phyloP scores from a whole-genome alignment of 768 basidiomycete species.

The Rhizopogon salebrosus region DNA sequence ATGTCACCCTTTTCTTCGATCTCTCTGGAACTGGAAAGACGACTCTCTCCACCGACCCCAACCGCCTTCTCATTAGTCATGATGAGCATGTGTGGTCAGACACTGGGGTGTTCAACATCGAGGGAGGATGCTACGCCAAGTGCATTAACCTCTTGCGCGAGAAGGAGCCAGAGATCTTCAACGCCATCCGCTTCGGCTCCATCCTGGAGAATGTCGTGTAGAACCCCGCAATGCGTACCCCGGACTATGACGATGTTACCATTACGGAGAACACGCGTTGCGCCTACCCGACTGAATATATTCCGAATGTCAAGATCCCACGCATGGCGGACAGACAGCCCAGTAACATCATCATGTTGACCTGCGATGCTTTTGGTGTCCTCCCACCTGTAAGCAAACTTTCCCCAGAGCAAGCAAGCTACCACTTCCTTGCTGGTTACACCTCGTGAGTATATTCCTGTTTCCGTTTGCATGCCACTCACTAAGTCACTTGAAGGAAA shows the following conservation, averaged over 20 bases:
- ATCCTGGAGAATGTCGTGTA: constrained; percentile 99
- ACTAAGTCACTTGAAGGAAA: constrained; percentile 50
- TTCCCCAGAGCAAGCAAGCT: constrained; percentile 91
- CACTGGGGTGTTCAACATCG: constrained; percentile 98
- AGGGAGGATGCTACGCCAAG: constrained; percentile 99
- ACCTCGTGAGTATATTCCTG: constrained; percentile 58
- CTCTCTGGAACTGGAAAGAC: constrained; percentile 98
- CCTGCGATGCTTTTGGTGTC: constrained; percentile 97
- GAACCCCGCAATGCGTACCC: constrained; percentile 71
- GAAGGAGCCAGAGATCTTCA: constrained; percentile 98
- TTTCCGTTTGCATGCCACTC: constrained; percentile 4
- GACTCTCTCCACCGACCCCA: constrained; percentile 93
- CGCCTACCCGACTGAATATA: constrained; percentile 97
- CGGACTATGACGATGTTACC: constrained; percentile 93
- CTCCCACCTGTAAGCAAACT: constrained; percentile 93
- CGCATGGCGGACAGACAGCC: constrained; percentile 86
- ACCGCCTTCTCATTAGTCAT: constrained; percentile 92
- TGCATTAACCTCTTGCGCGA: constrained; percentile 93
- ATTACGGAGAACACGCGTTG: constrained; percentile 99
- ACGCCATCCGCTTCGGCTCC: constrained; percentile 90
- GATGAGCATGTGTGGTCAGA: constrained; percentile 99
- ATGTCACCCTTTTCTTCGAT: constrained; percentile 99
- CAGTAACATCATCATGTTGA: constrained; percentile 93
- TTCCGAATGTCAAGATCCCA: constrained; percentile 92
- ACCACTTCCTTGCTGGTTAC: constrained; percentile 97